A percentile compares a stretch with the other conserved stretches of the same genome.
Evolutionary conservation across 768 basidiomycete genomes (phyloP).

Genomic region (Pholiota microspora): DNA sequence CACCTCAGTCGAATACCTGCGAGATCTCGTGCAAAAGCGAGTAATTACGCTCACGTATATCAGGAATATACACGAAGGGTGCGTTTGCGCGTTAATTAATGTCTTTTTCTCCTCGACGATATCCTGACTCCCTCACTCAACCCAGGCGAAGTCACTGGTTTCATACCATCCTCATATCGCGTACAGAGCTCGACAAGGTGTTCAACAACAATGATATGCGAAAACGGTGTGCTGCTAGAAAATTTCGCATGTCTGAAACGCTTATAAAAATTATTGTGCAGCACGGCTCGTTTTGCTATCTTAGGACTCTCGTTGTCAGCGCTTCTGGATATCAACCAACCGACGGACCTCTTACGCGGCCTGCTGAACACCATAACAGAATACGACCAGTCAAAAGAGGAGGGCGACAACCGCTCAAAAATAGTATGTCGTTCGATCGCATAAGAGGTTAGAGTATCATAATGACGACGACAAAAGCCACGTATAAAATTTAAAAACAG

Average conservation of each 20-base stretch:
- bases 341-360: constrained; percentile 77
- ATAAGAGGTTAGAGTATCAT: background rate
- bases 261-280: constrained; percentile 23
- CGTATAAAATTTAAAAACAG: constrained; percentile 61
- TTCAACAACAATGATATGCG: constrained; percentile 77
- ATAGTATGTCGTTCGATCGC: constrained; percentile 45
- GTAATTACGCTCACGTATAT: constrained; percentile 84
- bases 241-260: constrained; percentile 1
- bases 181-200: constrained; percentile 66
- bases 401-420: constrained; percentile 63
- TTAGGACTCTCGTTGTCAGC: constrained; percentile 86
- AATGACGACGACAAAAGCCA: constrained; percentile 13
- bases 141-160: constrained; percentile 82
- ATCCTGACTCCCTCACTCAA: constrained; percentile 7
- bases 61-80: constrained; percentile 87
- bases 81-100: constrained; percentile 25
- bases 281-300: constrained; percentile 79
- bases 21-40: constrained; percentile 80
- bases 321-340: constrained; percentile 76
- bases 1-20: constrained; percentile 73
- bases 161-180: constrained; percentile 80
- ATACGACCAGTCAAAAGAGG: constrained; percentile 78
- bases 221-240: constrained; percentile 52
- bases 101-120: background rate
- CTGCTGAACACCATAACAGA: constrained; percentile 70